phyloP scores from a whole-genome alignment of 1,139 yeast species.

The Hanseniaspora sp. region DNA sequence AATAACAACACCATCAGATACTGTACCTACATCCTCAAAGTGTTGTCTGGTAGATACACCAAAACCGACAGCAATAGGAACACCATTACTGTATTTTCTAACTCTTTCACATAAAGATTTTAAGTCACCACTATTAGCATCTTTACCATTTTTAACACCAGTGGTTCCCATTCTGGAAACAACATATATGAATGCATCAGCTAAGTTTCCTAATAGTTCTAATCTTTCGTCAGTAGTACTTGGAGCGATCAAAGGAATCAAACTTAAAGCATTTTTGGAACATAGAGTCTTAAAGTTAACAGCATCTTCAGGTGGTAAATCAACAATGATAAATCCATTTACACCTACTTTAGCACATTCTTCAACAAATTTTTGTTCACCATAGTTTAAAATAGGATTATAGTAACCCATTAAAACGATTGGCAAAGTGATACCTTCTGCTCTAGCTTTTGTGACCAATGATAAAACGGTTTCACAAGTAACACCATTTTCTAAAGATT shows the following conservation, averaged over 20 bases:
- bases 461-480: conserved; percentile 60
- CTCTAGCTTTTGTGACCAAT: conserved; percentile 63
- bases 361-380: conserved; percentile 68
- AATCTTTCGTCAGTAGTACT: conserved; percentile 87
- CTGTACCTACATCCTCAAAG: conserved; percentile 61
- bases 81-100: conserved; percentile 58
- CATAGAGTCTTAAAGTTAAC: conserved; percentile 68
- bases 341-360: conserved; percentile 84
- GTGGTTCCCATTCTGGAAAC: conserved; percentile 98
- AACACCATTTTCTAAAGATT: conserved; percentile 71
- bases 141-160: conserved; percentile 59
- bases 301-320: conserved; percentile 97
- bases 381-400: conserved; percentile 83
- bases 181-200: conserved; percentile 90
- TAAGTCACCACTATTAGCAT: conserved; percentile 44
- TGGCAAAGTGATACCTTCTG: conserved; percentile 76
- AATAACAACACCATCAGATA: conserved; percentile 90
- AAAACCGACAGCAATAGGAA: conserved; percentile 91
- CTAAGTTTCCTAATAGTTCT: conserved; percentile 55
- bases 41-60: conserved; percentile 94
- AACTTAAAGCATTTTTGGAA: conserved; percentile 57
- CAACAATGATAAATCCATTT: conserved; percentile 87
- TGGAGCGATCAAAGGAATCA: conserved; percentile 91
- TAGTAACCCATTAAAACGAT: conserved; percentile 93
- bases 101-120: conserved; percentile 64